Conservation (phyloP, 306 rosid genomes). For the Malus fusca region DNA sequence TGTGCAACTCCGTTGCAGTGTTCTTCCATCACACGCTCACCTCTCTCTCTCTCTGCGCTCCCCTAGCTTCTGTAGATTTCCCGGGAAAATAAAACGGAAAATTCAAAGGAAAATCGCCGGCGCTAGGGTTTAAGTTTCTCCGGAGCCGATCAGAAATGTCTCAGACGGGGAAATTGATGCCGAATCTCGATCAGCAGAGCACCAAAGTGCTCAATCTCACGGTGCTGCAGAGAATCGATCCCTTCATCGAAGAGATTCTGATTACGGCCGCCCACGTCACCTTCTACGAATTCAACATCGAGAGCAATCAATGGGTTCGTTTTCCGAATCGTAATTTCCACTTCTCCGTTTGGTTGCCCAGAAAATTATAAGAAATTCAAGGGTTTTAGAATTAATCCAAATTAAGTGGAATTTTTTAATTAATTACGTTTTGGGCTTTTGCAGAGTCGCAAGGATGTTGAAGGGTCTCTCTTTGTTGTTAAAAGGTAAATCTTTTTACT, state of each 20-base stretch:
- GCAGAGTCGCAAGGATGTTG: conserved; percentile 97
- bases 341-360: conserved; percentile 1
- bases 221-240: conserved; percentile 82
- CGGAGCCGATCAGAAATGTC: conserved; percentile 25
- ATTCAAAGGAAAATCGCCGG: not conserved
- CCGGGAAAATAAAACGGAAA: conserved; percentile 26
- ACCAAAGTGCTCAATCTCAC: conserved; percentile 86
- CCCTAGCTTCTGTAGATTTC: conserved; percentile 1
- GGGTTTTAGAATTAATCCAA: not conserved
- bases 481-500: conserved; percentile 43
- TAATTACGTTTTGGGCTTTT: conserved; percentile 9
- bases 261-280: conserved; percentile 93
- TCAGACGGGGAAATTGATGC: conserved; percentile 73
- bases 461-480: conserved; percentile 97
- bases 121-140: conserved; percentile 12
- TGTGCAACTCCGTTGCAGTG: not conserved
- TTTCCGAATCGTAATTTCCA: conserved; percentile 9
- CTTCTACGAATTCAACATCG: conserved; percentile 79
- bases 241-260: conserved; percentile 80
- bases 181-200: conserved; percentile 82
- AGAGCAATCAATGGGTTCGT: conserved; percentile 79
- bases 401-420: not conserved
- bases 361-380: not conserved
- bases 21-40: conserved; percentile 6
- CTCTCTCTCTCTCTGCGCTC: not conserved